phyloP scores from a whole-genome alignment of 371 early-diverging fungal species.

The Mortierella sp. region DNA sequence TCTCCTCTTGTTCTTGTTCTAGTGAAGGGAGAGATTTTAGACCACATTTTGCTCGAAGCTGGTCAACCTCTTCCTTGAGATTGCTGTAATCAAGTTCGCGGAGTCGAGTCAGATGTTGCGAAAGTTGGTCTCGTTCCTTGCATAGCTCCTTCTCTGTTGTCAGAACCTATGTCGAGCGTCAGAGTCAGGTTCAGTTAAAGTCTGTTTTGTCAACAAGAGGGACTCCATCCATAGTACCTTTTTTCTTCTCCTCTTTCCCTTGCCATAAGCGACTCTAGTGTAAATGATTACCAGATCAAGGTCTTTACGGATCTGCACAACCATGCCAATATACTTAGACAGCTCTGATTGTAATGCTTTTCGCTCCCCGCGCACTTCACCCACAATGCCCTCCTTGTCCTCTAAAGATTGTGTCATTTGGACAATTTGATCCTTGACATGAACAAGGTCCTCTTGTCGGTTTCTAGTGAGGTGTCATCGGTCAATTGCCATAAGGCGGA shows the following conservation, averaged over 20 bases:
- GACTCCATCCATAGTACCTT: too few species aligned
- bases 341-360: constrained; percentile 37
- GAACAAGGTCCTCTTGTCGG: constrained; percentile 39
- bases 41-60: constrained; percentile 28
- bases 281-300: constrained; percentile 39
- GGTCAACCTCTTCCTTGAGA: constrained; percentile 47
- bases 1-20: constrained; percentile 43
- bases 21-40: constrained; percentile 32
- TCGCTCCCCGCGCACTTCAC: constrained; percentile 32
- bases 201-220: too few species aligned
- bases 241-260: too few species aligned
- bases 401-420: constrained; percentile 35
- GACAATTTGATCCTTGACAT: constrained; percentile 35
- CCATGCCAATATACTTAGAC: constrained; percentile 30
- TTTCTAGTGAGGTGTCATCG: constrained; percentile 9
- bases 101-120: constrained; percentile 29
- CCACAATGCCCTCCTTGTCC: constrained; percentile 37
- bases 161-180: too few species aligned
- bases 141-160: constrained; percentile 28
- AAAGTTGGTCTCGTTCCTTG: constrained; percentile 48
- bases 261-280: too few species aligned
- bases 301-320: constrained; percentile 43
- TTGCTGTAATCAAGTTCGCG: constrained; percentile 36
- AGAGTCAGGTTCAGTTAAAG: too few species aligned
- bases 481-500: neutral